Percentiles rank a stretch among this genome's conserved stretches.
Conservation (phyloP, 768 basidiomycete species). For the Tulasnella sp. region DNA sequence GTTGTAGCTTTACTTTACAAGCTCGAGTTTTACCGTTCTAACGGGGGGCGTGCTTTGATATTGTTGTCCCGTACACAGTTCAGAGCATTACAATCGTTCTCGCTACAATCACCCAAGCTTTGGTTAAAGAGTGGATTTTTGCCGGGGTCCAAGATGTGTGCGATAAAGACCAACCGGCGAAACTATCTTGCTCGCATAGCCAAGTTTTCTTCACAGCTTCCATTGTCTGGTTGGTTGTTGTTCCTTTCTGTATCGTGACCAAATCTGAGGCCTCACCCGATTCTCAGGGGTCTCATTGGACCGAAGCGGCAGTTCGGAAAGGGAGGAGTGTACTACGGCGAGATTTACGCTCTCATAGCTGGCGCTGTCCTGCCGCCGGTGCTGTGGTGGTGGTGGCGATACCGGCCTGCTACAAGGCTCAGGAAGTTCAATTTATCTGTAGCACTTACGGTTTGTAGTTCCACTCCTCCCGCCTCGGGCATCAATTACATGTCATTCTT, state of each 20-base stretch:
- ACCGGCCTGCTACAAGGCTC: slow-evolving; percentile 32
- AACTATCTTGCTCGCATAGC: slow-evolving; percentile 41
- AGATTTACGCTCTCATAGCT: slow-evolving; percentile 40
- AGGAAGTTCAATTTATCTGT: slow-evolving; percentile 39
- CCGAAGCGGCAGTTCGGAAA: slow-evolving; percentile 42
- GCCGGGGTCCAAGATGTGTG: slow-evolving; percentile 42
- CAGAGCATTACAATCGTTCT: slow-evolving; percentile 38
- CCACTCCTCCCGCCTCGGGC: slow-evolving; percentile 44
- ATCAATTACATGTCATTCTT: slow-evolving; percentile 47
- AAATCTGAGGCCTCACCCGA: no score
- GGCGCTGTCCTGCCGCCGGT: slow-evolving; percentile 44
- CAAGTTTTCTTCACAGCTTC: slow-evolving; percentile 41
- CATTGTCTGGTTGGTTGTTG: slow-evolving; percentile 39
- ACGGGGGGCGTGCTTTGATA: neutral
- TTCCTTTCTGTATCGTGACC: no score
- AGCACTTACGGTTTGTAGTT: slow-evolving; percentile 39
- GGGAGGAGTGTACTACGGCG: slow-evolving; percentile 39
- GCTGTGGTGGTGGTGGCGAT: slow-evolving; percentile 39
- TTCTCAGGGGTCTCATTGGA: slow-evolving; percentile 44
- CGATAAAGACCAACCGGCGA: slow-evolving; percentile 32
- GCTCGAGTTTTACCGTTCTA: neutral
- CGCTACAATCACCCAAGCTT: slow-evolving; percentile 39
- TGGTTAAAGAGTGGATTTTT: slow-evolving; percentile 41
- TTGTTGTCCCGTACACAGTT: slow-evolving; percentile 29
- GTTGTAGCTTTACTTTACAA: neutral